phyloP scores from a whole-genome alignment of 2,329 filamentous ascomycete species.

The Diaporthe sp. region DNA sequence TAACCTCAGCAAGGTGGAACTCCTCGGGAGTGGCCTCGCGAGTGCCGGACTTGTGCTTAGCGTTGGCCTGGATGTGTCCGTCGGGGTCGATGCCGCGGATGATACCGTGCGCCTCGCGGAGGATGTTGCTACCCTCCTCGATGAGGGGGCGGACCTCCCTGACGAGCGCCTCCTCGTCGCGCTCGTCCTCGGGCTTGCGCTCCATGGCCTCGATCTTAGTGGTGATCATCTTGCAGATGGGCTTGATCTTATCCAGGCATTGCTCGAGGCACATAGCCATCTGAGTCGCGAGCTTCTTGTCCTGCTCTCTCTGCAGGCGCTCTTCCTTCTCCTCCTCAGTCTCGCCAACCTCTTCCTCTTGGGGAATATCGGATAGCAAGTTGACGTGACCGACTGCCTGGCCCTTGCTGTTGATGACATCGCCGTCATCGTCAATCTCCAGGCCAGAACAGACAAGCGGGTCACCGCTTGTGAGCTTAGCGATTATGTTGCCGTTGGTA shows the following conservation, averaged over 20 bases:
- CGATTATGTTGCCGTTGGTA: constrained; percentile 69
- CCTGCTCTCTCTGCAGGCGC: constrained; percentile 68
- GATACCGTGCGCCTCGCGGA: constrained; percentile 86
- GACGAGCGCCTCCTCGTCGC: constrained; percentile 90
- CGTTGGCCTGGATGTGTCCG: constrained; percentile 84
- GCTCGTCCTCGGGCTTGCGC: constrained; percentile 83
- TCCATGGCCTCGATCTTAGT: constrained; percentile 86
- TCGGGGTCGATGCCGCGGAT: constrained; percentile 92
- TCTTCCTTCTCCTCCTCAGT: constrained; percentile 68
- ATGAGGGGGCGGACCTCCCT: constrained; percentile 88
- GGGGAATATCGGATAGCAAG: constrained; percentile 69
- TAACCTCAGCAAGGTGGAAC: constrained; percentile 82
- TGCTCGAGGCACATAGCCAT: constrained; percentile 80
- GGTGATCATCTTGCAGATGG: constrained; percentile 87
- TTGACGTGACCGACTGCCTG: constrained; percentile 75
- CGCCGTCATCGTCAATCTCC: constrained; percentile 76
- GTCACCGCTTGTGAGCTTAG: constrained; percentile 76
- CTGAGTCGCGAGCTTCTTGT: constrained; percentile 81
- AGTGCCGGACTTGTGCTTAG: constrained; percentile 81
- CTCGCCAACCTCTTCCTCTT: constrained; percentile 61
- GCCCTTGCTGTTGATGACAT: constrained; percentile 77
- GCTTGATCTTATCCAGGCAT: constrained; percentile 84
- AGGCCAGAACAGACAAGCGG: constrained; percentile 72
- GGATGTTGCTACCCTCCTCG: constrained; percentile 83
- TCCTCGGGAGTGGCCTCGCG: constrained; percentile 86